Evolutionary conservation across 2,329 filamentous ascomycete species (phyloP), one percentile per base, ranked within the genome.

Genomic region (Trichoderma asperellum): DNA sequence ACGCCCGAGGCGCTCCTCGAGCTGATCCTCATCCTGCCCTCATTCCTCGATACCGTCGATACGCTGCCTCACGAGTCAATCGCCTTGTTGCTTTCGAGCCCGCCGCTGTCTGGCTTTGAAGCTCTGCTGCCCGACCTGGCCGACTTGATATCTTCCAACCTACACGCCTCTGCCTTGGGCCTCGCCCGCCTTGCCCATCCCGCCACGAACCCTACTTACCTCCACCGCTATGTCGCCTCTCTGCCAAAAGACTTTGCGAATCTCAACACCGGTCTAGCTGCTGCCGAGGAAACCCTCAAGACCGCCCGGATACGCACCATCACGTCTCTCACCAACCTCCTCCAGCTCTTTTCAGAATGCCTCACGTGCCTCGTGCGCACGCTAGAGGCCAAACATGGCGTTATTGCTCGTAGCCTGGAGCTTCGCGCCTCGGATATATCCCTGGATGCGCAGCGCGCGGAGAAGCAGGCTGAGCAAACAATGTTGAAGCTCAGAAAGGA

Each of bases 161-260:
- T 90, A 0, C 83, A 85, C 66, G 75, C 80, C 1, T 81, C 83
- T 16, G 86, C 87, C 32, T 78, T 83, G 16, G 74, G 79, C 18
- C 80, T 88, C 29, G 81, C 85, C 1, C 83, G 86, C 49, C 79
- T 86, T 40, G 76, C 81, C 3, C 81, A 83, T 71, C 85, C 85
- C 0, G 78, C 79, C 18, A 86, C 84, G 0, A 87, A 87, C 75
- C 80, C 85, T 0, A 86, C 86, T 24, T 87, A 82, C 74, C 79
- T 89, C n/a, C 88, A 89, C 78, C 86, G 88, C 24, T 77, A 81
- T 29, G 84, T 90, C 61, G 80, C 86, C 1, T 78, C 81, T 21
- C 79, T 91, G 2, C 79, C 84, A 0, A 71, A 77, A 1, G 77
- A 81, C 29, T 76, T 83, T 21, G 71, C 77, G 4, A 69, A 78